Conservation (phyloP, 140 eudicot genomes). For the Ambrosia hybrid region DNA sequence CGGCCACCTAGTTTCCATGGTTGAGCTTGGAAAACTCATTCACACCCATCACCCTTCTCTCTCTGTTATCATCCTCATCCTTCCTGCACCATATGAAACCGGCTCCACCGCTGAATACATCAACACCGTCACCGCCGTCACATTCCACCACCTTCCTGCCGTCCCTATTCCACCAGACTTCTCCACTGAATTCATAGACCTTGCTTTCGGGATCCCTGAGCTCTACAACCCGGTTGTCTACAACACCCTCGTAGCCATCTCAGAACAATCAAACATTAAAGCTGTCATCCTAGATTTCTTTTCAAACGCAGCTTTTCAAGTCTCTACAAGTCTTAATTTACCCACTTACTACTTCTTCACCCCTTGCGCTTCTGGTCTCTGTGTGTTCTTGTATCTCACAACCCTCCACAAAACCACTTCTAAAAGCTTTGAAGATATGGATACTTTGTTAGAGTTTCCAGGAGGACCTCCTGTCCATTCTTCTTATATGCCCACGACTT, state of each 20-base stretch:
- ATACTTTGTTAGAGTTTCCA: slow-evolving; percentile 34
- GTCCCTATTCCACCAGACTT: slow-evolving; percentile 25
- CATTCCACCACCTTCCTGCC: slow-evolving; percentile 48
- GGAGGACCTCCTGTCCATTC: slow-evolving; percentile 53
- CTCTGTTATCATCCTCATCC: slow-evolving; percentile 10
- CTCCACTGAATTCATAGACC: slow-evolving; percentile 6
- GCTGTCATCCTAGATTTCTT: too few relatives aligned
- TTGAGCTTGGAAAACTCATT: too few relatives aligned
- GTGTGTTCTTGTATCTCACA: slow-evolving; percentile 34
- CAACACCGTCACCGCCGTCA: slow-evolving; percentile 30
- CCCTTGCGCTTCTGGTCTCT: slow-evolving; percentile 34
- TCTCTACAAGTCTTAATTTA: too few relatives aligned
- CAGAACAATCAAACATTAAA: too few relatives aligned
- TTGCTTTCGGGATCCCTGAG: slow-evolving; percentile 32
- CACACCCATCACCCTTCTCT: too few relatives aligned
- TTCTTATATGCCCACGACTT: slow-evolving; percentile 20
- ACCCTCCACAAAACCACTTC: slow-evolving; percentile 27
- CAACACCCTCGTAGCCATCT: slow-evolving; percentile 24
- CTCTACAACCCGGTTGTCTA: slow-evolving; percentile 38
- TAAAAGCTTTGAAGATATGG: slow-evolving; percentile 26
- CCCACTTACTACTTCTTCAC: slow-evolving; percentile 47
- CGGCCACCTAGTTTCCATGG: too few relatives aligned
- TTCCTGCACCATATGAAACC: too few relatives aligned
- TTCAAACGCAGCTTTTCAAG: too few relatives aligned
- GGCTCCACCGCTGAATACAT: too few relatives aligned